These are phyloP conservation scores for Hyaloscypha finlandica DNA, from an alignment of 495 filamentous ascomycete species.

Conservation along the genomic window DNA sequence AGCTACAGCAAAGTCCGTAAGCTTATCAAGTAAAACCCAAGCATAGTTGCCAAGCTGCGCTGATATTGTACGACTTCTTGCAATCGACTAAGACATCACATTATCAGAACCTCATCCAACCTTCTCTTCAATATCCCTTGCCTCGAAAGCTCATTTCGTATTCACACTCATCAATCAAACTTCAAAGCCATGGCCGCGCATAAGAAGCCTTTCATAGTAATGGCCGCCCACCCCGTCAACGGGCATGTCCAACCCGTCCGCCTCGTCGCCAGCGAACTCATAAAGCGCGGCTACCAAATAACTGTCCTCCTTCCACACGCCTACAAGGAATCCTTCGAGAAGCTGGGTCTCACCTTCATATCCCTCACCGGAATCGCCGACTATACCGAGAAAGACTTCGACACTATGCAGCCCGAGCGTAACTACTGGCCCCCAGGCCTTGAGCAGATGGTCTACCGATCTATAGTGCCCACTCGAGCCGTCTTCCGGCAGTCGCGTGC, in stretches of 20 bases:
- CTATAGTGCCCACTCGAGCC: neutral
- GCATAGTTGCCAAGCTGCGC: neutral
- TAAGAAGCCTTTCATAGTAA: constrained; percentile 10
- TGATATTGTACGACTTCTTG: neutral
- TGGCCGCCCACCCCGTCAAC: constrained; percentile 2
- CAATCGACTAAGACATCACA: too few relatives aligned
- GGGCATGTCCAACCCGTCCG: constrained; percentile 9
- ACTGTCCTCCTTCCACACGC: neutral
- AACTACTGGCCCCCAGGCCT: neutral
- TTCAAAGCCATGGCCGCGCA: neutral
- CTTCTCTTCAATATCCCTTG: neutral
- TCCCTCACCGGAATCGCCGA: neutral
- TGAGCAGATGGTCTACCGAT: neutral
- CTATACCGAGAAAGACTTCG: neutral
- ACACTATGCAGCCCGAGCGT: neutral
- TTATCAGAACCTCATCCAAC: neutral
- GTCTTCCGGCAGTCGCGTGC: neutral
- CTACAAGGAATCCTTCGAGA: constrained; percentile 4
- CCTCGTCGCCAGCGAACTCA: constrained; percentile 3
- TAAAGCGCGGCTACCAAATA: constrained; percentile 4
- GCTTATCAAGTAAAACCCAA: neutral
- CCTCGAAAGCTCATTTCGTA: neutral
- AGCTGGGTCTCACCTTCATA: neutral
- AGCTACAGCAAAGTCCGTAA: neutral
- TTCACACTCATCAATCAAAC: neutral